Evolutionary conservation across 192 early-diverging fungal genomes (phyloP).

Genomic region (Backusella psychrophila): DNA sequence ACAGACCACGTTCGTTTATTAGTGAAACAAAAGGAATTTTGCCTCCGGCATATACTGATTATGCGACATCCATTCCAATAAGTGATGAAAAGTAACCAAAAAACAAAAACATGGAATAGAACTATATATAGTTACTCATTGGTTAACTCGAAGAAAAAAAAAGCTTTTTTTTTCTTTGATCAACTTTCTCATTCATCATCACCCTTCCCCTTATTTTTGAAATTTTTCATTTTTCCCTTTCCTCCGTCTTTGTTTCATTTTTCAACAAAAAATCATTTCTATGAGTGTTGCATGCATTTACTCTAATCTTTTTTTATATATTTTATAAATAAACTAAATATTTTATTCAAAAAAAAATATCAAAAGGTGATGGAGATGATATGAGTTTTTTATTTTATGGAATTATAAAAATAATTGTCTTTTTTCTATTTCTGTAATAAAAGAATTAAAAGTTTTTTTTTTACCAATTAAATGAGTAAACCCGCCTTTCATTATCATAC

Average conservation of each 20-base stretch:
- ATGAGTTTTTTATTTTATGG: neutral
- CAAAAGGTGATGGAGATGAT: neutral
- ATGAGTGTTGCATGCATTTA: neutral
- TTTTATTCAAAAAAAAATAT: neutral
- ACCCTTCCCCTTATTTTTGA: neutral
- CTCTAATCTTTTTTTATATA: neutral
- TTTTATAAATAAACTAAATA: neutral
- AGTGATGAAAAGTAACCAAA: neutral
- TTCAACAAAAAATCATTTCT: neutral
- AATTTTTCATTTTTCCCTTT: neutral
- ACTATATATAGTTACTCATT: neutral
- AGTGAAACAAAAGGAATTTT: neutral
- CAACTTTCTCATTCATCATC: neutral
- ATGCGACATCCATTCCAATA: conserved; percentile 1
- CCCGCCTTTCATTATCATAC: neutral
- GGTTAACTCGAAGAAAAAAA: neutral
- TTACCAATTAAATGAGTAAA: neutral
- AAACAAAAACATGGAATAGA: neutral
- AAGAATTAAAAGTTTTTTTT: neutral
- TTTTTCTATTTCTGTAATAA: no score
- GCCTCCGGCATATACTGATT: neutral
- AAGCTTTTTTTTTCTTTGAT: neutral
- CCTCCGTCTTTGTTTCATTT: neutral
- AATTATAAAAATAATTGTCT: neutral
- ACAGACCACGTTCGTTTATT: neutral